These are phyloP conservation scores for Raddia guianensis DNA, from an alignment of 176 grass and related monocot genomes.

Conservation along the genomic window DNA sequence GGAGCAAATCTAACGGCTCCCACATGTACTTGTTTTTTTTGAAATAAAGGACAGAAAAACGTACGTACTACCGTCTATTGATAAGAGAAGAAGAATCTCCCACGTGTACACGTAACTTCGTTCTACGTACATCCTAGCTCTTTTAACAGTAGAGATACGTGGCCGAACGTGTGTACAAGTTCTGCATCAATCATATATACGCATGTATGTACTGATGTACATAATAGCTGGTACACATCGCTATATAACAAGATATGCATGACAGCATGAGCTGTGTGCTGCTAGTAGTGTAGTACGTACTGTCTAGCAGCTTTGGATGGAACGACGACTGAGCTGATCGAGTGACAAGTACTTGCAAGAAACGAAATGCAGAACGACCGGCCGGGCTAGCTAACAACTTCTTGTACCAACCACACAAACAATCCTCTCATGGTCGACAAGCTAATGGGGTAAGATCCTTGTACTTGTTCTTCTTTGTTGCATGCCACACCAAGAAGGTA, in stretches of 20 bases:
- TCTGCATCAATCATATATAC: constrained; percentile 40
- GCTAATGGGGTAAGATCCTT: constrained; percentile 20
- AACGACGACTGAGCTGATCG: constrained; percentile 41
- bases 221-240: constrained; percentile 48
- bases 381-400: constrained; percentile 32
- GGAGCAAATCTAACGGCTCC: no score
- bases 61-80: no score
- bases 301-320: constrained; percentile 37
- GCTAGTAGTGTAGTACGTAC: constrained; percentile 27
- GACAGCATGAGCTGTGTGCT: background rate
- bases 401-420: constrained; percentile 48
- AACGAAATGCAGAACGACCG: constrained; percentile 45
- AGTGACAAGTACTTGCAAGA: constrained; percentile 39
- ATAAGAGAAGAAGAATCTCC: no score
- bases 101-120: no score
- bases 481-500: constrained; percentile 29
- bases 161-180: constrained; percentile 3
- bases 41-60: no score
- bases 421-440: constrained; percentile 27
- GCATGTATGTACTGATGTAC: background rate
- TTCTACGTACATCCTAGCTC: no score
- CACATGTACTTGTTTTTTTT: no score
- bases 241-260: background rate
- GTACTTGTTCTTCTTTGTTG: constrained; percentile 20
- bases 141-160: no score